Base-by-base conservation (phyloP, 1,284 basidiomycete species). In the Hemileia vastatrix region DNA sequence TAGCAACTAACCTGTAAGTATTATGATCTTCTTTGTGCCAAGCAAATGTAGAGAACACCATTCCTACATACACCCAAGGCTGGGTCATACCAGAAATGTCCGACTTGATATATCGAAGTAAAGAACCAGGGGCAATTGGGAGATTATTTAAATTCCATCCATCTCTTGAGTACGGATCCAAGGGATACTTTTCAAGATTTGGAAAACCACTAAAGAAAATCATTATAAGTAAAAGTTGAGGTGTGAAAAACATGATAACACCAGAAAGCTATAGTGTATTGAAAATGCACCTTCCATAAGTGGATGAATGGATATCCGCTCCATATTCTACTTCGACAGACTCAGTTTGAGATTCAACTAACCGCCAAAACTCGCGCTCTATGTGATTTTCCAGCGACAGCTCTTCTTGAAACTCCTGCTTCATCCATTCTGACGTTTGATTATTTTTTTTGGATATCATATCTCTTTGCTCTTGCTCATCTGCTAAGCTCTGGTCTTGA, bases 11-110 rank as follows among this genome's bases (percentile, higher is more conserved):
- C 60, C 60, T 91, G 77, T 95, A 97, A 9, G 93, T 97, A 77
- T 94, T 95, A 78, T 98, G 95, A 78, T 98, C 95, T 84, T 99
- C 95, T 76, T 98, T 98, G 78, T 99, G 95, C 95, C 95, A 99
- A 77, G 94, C 97, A 77, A 99, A 99, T 1, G 95, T 94, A 8
- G 93, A 96, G 77, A 98, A 97, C 50, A 93, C 83, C 94, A 99
- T 98, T 54, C 95, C 95, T 64, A 98, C 91, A 77, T 99, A 98
- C 59, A 93, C 95, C 95, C 95, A 99, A 5, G 95, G 95, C 3
- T 97, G 91, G 0, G 95, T 99, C 95, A 98, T 98, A 18, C 95
- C 95, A 59, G 92, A 97, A 64, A 99, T 96, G 77, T 98, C 94
- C 4, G 90, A 93, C 78, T 96, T 95, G 80, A 99, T 96, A 78